A percentile compares a stretch with the other conserved stretches of the same genome.
Conservation (phyloP, 2,329 filamentous ascomycete species). For the Exophiala sp. region DNA sequence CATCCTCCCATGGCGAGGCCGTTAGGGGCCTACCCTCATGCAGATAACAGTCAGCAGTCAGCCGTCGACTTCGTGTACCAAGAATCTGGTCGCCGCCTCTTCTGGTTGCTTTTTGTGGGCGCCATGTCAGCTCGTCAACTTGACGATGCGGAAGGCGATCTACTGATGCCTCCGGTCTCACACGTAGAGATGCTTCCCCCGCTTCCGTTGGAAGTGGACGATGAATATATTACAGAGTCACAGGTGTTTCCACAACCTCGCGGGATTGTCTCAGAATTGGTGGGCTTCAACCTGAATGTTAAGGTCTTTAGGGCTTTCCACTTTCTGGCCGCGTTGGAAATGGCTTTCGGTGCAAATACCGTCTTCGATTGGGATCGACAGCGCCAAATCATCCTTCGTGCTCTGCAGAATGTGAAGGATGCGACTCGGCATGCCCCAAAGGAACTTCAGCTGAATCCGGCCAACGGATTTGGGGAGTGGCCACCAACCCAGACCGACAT, state of each 20-base stretch:
- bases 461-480: constrained; percentile 28
- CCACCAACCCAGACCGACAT: constrained; percentile 25
- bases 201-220: constrained; percentile 74
- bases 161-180: constrained; percentile 70
- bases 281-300: constrained; percentile 75
- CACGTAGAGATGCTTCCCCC: constrained; percentile 70
- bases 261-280: constrained; percentile 62
- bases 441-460: constrained; percentile 47
- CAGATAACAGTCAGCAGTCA: constrained; percentile 14
- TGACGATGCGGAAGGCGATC: constrained; percentile 63
- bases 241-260: constrained; percentile 65
- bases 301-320: constrained; percentile 77
- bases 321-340: constrained; percentile 68
- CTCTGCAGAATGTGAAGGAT: constrained; percentile 63
- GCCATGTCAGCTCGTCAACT: constrained; percentile 73
- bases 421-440: constrained; percentile 62
- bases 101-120: constrained; percentile 75
- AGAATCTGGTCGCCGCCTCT: constrained; percentile 56
- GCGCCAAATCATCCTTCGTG: constrained; percentile 64
- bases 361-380: constrained; percentile 73
- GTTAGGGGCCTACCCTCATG: constrained; percentile 25
- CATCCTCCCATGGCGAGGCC: constrained; percentile 24
- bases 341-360: constrained; percentile 72
- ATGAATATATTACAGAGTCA: constrained; percentile 68
- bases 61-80: constrained; percentile 37